Evolutionary conservation across 2,329 filamentous ascomycete species (phyloP).

Genomic region (Venturia oleaginea): DNA sequence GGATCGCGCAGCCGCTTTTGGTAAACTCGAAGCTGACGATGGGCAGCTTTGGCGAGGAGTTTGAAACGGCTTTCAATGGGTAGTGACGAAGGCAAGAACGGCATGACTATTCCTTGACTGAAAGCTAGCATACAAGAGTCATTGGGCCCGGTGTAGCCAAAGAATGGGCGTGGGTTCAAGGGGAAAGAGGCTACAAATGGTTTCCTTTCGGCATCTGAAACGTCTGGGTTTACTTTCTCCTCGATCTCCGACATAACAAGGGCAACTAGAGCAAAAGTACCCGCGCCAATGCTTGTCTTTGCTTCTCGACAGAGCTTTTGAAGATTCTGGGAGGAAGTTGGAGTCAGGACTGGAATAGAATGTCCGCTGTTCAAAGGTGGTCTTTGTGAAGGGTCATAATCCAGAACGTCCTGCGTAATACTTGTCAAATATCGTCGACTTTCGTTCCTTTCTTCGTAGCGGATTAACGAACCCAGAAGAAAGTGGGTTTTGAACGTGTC

Average conservation of each 20-base stretch:
- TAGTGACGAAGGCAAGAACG: conserved; percentile 30
- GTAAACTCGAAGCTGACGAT: conserved; percentile 34
- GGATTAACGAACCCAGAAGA: conserved; percentile 36
- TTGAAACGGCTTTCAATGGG: conserved; percentile 30
- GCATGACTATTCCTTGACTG: conserved; percentile 37
- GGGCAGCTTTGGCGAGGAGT: conserved; percentile 32
- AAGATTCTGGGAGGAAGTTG: conserved; percentile 25
- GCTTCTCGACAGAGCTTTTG: conserved; percentile 31
- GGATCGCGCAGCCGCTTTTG: conserved; percentile 31
- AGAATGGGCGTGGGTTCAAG: conserved; percentile 37
- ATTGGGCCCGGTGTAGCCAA: conserved; percentile 28
- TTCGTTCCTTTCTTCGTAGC: conserved; percentile 22
- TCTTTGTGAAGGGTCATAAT: conserved; percentile 25
- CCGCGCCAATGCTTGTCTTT: conserved; percentile 34
- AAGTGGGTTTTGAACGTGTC: conserved; percentile 32
- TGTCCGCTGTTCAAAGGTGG: conserved; percentile 32
- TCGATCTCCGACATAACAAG: conserved; percentile 39
- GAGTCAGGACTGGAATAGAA: conserved; percentile 25
- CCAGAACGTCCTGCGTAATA: conserved; percentile 29
- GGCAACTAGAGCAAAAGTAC: conserved; percentile 37
- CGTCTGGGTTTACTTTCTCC: conserved; percentile 24
- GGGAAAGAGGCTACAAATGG: conserved; percentile 39
- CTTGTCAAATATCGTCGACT: conserved; percentile 19
- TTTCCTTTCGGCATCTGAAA: conserved; percentile 22
- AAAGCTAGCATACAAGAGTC: conserved; percentile 41